Conservation (phyloP, 1,139 yeast genomes). For the Lodderomyces theae region DNA sequence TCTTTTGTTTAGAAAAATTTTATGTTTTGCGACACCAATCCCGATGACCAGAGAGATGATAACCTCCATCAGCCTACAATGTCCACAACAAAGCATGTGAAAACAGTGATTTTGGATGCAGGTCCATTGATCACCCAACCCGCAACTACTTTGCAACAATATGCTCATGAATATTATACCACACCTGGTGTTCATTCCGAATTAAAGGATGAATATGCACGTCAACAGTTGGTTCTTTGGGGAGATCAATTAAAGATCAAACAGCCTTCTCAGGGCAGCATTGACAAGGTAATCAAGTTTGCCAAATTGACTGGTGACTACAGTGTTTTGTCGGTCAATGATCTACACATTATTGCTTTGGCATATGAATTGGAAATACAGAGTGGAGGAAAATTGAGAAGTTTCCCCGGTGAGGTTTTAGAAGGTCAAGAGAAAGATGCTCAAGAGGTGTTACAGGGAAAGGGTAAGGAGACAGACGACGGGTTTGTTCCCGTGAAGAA, state of each 20-base stretch:
- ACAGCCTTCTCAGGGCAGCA: slow-evolving; percentile 69
- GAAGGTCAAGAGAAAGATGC: slow-evolving; percentile 11
- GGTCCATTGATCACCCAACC: slow-evolving; percentile 90
- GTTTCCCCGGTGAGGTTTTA: slow-evolving; percentile 61
- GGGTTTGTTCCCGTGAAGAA: slow-evolving; percentile 30
- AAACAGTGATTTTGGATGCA: slow-evolving; percentile 79
- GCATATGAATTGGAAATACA: slow-evolving; percentile 85
- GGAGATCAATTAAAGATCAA: slow-evolving; percentile 60
- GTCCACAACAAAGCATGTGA: slow-evolving; percentile 26
- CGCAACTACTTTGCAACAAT: slow-evolving; percentile 67
- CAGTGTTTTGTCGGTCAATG: slow-evolving; percentile 83
- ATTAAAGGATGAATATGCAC: slow-evolving; percentile 79
- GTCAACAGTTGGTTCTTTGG: slow-evolving; percentile 78
- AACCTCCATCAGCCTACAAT: neutral
- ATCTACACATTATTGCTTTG: slow-evolving; percentile 87
- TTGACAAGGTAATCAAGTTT: slow-evolving; percentile 68
- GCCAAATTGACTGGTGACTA: slow-evolving; percentile 90
- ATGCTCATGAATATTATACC: slow-evolving; percentile 70
- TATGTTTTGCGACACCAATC: neutral
- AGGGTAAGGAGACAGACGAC: slow-evolving; percentile 10
- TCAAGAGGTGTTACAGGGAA: slow-evolving; percentile 8
- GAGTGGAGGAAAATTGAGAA: slow-evolving; percentile 65
- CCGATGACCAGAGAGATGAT: neutral
- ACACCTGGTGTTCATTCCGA: slow-evolving; percentile 91
- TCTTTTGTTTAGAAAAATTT: neutral